Evolutionary conservation across 306 rosid genomes (phyloP).

Genomic region (Cucumis hystrix): DNA sequence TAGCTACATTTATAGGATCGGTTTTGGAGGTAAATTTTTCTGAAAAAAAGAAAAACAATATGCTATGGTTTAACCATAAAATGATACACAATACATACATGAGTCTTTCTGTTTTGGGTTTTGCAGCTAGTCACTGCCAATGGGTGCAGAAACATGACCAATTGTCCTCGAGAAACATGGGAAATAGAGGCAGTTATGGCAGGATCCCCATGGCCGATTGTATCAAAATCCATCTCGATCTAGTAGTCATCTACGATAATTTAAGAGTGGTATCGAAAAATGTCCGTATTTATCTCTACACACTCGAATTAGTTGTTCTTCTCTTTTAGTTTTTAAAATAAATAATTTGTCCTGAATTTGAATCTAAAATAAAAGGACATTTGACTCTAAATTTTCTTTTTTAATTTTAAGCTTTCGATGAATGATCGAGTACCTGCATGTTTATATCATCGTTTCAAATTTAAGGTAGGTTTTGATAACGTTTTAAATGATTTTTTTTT

Average conservation of each 20-base stretch:
- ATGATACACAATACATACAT: not conserved
- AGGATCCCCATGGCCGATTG: constrained; percentile 62
- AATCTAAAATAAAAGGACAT: no score
- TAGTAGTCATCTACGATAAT: not conserved
- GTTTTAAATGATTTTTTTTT: no score
- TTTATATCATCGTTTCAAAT: no score
- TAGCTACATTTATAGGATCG: no score
- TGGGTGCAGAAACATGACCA: constrained; percentile 76
- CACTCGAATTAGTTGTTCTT: not conserved
- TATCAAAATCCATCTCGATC: constrained; percentile 11
- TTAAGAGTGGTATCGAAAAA: not conserved
- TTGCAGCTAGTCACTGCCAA: constrained; percentile 48
- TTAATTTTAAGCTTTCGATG: no score
- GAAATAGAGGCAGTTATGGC: constrained; percentile 91
- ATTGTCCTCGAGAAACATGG: constrained; percentile 47
- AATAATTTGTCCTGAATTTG: not conserved
- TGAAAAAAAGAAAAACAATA: no score
- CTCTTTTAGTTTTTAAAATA: not conserved
- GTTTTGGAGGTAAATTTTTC: no score
- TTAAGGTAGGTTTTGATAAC: no score
- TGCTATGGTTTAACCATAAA: not conserved
- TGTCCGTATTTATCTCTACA: no score
- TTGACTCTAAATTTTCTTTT: no score
- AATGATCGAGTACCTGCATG: no score
- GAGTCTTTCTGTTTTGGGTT: not conserved